Conservation (phyloP, 2,329 filamentous ascomycete genomes). For the Cladophialophora psammophila region DNA sequence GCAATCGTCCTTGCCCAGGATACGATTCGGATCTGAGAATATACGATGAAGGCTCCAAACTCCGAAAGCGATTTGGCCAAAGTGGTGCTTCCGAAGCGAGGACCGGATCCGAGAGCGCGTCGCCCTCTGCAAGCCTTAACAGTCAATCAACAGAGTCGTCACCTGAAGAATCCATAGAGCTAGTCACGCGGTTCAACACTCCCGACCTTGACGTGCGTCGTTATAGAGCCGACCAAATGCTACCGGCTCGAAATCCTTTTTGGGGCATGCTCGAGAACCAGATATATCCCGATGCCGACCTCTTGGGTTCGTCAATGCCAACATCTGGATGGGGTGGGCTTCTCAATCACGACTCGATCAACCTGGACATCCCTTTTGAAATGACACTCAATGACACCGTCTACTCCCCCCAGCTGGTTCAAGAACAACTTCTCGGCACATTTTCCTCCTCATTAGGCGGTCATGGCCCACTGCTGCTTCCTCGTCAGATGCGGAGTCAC, state of each 20-base stretch:
- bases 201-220: slow-evolving; percentile 19
- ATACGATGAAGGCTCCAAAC: slow-evolving; percentile 48
- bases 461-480: slow-evolving; percentile 20
- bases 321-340: not conserved
- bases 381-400: slow-evolving; percentile 26
- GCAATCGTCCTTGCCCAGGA: slow-evolving; percentile 47
- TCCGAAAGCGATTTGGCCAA: slow-evolving; percentile 44
- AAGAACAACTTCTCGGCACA: slow-evolving; percentile 37
- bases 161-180: slow-evolving; percentile 39
- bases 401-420: slow-evolving; percentile 34
- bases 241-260: slow-evolving; percentile 27
- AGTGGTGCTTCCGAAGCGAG: slow-evolving; percentile 19
- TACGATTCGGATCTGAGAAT: slow-evolving; percentile 45
- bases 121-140: slow-evolving; percentile 43
- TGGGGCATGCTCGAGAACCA: slow-evolving; percentile 27
- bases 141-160: slow-evolving; percentile 44
- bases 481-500: slow-evolving; percentile 32
- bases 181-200: slow-evolving; percentile 15
- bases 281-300: slow-evolving; percentile 23
- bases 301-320: not conserved
- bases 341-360: slow-evolving; percentile 14
- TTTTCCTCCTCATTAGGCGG: slow-evolving; percentile 27
- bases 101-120: slow-evolving; percentile 40
- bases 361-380: slow-evolving; percentile 21
- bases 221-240: slow-evolving; percentile 11